phyloP scores from a whole-genome alignment of 73 alveolate genomes.

The Paramecium octaurelia region DNA sequence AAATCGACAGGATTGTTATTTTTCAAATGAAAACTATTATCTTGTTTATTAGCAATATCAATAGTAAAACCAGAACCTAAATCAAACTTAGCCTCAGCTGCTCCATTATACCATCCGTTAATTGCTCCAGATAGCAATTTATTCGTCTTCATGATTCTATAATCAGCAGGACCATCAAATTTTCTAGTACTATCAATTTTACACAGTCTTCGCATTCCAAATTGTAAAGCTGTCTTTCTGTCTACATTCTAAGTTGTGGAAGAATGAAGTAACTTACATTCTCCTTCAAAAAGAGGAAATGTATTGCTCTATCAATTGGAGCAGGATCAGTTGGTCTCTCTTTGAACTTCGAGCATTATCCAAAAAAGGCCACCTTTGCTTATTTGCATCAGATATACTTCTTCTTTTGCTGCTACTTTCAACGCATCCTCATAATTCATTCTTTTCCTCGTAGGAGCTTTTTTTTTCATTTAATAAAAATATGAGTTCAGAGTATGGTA shows the following conservation, averaged over 20 bases:
- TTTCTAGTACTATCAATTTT: neutral
- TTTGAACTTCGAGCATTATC: neutral
- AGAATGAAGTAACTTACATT: neutral
- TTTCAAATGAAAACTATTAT: neutral
- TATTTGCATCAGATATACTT: neutral
- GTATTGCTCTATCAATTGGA: conserved; percentile 1
- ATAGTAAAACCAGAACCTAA: neutral
- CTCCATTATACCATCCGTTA: conserved; percentile 35
- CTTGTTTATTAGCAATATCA: neutral
- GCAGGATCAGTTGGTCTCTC: neutral
- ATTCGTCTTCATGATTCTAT: neutral
- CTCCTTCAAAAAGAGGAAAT: neutral
- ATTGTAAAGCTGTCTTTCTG: neutral
- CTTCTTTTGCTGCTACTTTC: neutral
- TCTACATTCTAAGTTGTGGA: neutral
- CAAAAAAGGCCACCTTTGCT: conserved; percentile 6
- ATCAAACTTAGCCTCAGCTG: neutral
- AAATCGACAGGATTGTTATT: neutral
- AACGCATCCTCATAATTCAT: neutral
- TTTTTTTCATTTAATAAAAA: neutral
- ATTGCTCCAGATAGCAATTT: neutral
- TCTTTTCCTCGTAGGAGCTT: neutral
- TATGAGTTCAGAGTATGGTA: neutral
- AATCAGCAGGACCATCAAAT: conserved; percentile 6
- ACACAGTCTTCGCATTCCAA: conserved; percentile 32